Conservation (phyloP, 371 early-diverging fungal species). For the Actinomortierella ambigua region DNA sequence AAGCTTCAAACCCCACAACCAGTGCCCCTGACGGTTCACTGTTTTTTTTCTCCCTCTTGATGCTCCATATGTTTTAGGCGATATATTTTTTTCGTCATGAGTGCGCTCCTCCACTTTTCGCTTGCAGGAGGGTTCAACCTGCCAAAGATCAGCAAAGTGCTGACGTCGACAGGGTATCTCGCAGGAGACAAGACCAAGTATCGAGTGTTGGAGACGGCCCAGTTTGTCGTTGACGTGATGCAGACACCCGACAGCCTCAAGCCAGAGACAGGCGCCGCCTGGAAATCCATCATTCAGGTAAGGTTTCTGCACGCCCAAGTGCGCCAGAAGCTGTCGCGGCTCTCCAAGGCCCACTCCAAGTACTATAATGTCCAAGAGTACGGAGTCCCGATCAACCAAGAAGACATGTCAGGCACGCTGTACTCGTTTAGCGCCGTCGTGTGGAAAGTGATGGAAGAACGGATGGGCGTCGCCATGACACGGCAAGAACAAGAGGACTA, state of each 20-base stretch:
- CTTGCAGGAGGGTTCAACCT: conserved; percentile 15
- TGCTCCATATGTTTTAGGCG: conserved; percentile 6
- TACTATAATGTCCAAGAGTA: conserved; percentile 21
- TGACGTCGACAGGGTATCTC: conserved; percentile 30
- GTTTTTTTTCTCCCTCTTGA: no score
- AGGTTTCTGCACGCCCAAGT: conserved; percentile 29
- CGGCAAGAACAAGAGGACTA: conserved; percentile 26
- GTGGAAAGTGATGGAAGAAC: conserved; percentile 24
- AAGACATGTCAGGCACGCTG: conserved; percentile 23
- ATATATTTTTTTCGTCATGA: conserved; percentile 11
- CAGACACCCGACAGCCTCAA: conserved; percentile 15
- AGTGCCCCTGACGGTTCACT: neutral
- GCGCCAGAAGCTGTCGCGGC: conserved; percentile 13
- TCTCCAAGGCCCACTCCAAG: conserved; percentile 16
- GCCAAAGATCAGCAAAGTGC: conserved; percentile 30
- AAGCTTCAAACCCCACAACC: no score
- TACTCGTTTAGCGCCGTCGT: conserved; percentile 20
- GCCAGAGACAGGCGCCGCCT: conserved; percentile 17
- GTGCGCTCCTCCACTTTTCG: conserved; percentile 19
- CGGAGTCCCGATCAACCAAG: conserved; percentile 43
- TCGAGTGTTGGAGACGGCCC: conserved; percentile 21
- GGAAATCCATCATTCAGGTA: conserved; percentile 32
- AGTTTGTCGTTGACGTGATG: conserved; percentile 16
- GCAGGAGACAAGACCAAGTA: conserved; percentile 15
- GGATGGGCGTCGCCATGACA: conserved; percentile 18